Base-by-base conservation (phyloP, 805 yeast species). In the Suhomyces sp. region DNA sequence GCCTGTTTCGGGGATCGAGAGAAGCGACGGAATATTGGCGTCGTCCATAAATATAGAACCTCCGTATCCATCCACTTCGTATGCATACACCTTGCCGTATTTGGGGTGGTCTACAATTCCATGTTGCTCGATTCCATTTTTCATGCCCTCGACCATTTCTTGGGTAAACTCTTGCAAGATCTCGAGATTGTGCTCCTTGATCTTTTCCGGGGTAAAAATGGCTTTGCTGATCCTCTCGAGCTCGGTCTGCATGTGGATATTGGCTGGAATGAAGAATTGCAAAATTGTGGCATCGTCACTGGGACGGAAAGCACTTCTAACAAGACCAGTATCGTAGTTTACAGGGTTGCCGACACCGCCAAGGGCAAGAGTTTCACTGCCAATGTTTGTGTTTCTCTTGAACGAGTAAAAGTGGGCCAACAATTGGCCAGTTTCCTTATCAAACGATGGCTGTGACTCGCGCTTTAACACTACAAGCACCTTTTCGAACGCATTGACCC, bases 11-110 rank as follows among this genome's bases (percentile, higher is more conserved):
- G 97, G 96, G 29, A 91, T 73, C 1, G 96, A 81, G 40, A 90
- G 71, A 31, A 89, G 61, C 1, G 96, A 88, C 1, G 97, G 97
- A 15, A 90, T 75, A 62, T 91, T 91, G 20, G 97, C 97, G 67
- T 90, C 97, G 66, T 90, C 96, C 96, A 90, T 90, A 56, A 84
- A 75, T 21, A 81, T 71, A 0, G 77, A 56, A 24, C 94, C 77
- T 2, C 96, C 96, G 63, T 79, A 90, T 0, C 97, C 97, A 65
- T 91, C 97, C 17, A 90, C 85, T 65, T 90, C 97, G 60, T 85
- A 90, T 0, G 97, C 97, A 59, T 82, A 88, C 4, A 90, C 96
- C 54, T 78, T 75, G 1, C 97, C 97, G 66, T 74, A 87, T 9
- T 58, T 67, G 2, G 86, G 84, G 64, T 90, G 94, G 2, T 82